Evolutionary conservation across 768 basidiomycete species (phyloP), one percentile per base, ranked within the genome.

Genomic region (Lanmaoa pseudosensibilis): DNA sequence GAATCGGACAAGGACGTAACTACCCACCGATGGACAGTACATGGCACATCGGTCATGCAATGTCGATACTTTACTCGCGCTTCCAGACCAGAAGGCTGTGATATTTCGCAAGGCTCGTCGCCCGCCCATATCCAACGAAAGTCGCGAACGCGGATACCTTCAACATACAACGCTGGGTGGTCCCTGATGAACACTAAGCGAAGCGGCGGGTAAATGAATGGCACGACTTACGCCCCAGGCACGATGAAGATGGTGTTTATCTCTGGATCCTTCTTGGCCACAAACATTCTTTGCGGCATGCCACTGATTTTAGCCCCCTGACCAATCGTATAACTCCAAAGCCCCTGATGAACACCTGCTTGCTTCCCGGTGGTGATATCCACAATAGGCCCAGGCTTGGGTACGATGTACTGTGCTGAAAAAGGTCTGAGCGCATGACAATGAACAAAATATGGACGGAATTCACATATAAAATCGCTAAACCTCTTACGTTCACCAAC

Each of bases 291-390:
- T 48, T 80, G 66, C 1, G 73, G 69, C 74, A 85, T 75, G 2
- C 93, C 91, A 2, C 73, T 67, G 21, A 96, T 68, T 44, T 82
- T 81, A 1, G 88, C 86, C 32, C 84, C 81, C 69, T 98, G 88
- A 2, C 95, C 95, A 44, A 97, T 79, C 1, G 94, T 96, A 65
- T 84, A 94, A 21, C 78, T 80, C 90, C 92, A 95, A 0, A 94
- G 71, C 0, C 95, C 95, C 2, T 76, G 56, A 65, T 98, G 95
- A 40, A 71, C 50, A 1, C 82, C 88, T 1, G 90, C 46, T 4
- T 73, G 68, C 37, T 79, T 74, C 6, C 87, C 87, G 1, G 80
- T 80, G 0, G 73, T 71, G 32, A 82, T 66, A 52, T 86, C 78
- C 43, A 90, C 69, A 12, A 97, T 85, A 4, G 80, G 78, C 0